These are phyloP conservation scores for Gossypium arboreum DNA, from an alignment of 345 rosid genomes.

Conservation along the genomic window DNA sequence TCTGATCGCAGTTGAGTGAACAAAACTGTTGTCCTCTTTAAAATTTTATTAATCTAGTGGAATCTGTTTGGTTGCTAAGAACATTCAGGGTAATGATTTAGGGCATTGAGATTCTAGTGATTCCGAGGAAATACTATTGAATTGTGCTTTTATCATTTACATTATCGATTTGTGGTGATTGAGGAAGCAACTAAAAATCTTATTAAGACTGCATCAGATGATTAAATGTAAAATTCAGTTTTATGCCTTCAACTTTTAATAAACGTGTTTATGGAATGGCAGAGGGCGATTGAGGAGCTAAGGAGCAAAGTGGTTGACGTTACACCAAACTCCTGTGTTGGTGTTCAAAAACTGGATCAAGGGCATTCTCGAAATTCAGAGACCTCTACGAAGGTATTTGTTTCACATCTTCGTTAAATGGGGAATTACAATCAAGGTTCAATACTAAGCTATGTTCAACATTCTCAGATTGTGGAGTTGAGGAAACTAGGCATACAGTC, in stretches of 20 bases:
- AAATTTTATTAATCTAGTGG: not conserved
- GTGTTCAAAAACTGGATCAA: slow-evolving; percentile 42
- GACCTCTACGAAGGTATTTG: slow-evolving; percentile 53
- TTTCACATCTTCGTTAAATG: slow-evolving; percentile 1
- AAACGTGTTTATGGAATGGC: slow-evolving; percentile 18
- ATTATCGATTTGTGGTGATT: not conserved
- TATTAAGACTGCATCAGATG: not conserved
- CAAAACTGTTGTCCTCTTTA: not conserved
- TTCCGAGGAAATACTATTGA: not conserved
- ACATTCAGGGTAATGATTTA: not conserved
- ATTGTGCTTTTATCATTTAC: not conserved
- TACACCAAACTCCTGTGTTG: slow-evolving; percentile 43
- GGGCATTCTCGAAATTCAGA: slow-evolving; percentile 50
- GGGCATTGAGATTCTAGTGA: not conserved
- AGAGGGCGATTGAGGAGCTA: slow-evolving; percentile 68
- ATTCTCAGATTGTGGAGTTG: slow-evolving; percentile 51
- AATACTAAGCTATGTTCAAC: slow-evolving; percentile 10
- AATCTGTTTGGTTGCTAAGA: not conserved
- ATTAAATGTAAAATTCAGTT: not conserved
- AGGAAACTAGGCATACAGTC: slow-evolving; percentile 54
- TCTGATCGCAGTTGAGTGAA: not conserved
- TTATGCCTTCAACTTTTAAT: not conserved
- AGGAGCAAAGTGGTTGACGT: slow-evolving; percentile 41
- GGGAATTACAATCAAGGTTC: not conserved
- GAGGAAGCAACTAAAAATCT: not conserved